A percentile compares a stretch with the other conserved stretches of the same genome.
Evolutionary conservation across 495 filamentous ascomycete species (phyloP).

Genomic region (Pseudotulostoma volvatum): DNA sequence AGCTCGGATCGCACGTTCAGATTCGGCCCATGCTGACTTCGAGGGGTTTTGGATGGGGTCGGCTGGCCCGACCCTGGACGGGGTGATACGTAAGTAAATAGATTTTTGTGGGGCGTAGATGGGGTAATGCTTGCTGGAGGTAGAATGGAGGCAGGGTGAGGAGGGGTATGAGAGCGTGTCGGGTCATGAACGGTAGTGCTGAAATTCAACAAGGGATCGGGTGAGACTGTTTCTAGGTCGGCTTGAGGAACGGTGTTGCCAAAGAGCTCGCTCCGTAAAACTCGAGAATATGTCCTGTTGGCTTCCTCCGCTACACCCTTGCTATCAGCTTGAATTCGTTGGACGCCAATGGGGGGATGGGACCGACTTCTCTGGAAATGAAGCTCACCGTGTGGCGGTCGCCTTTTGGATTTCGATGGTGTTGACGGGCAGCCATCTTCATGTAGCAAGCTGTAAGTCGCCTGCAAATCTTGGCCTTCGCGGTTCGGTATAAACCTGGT

Average conservation of each 20-base stretch:
- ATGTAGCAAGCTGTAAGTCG: conserved; percentile 77
- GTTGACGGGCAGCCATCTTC: conserved; percentile 86
- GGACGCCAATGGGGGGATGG: neutral
- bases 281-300: conserved; percentile 75
- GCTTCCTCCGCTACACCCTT: conserved; percentile 69
- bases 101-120: conserved; percentile 90
- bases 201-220: conserved; percentile 45
- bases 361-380: conserved; percentile 82
- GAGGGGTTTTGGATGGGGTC: conserved; percentile 77
- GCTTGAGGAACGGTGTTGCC: conserved; percentile 75
- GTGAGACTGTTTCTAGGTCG: conserved; percentile 46
- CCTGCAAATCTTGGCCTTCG: conserved; percentile 80
- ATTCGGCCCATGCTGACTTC: conserved; percentile 69
- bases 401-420: conserved; percentile 65
- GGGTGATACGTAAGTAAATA: conserved; percentile 83
- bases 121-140: conserved; percentile 63
- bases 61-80: conserved; percentile 55
- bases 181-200: conserved; percentile 45
- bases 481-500: conserved; percentile 87
- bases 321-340: conserved; percentile 21
- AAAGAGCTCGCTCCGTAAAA: conserved; percentile 81
- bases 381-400: conserved; percentile 77
- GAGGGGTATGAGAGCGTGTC: conserved; percentile 66
- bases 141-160: conserved; percentile 43
- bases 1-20: conserved; percentile 77